These are phyloP conservation scores for Gaertneriomyces semiglobifer DNA, from an alignment of 192 early-diverging fungal genomes.

Conservation along the genomic window DNA sequence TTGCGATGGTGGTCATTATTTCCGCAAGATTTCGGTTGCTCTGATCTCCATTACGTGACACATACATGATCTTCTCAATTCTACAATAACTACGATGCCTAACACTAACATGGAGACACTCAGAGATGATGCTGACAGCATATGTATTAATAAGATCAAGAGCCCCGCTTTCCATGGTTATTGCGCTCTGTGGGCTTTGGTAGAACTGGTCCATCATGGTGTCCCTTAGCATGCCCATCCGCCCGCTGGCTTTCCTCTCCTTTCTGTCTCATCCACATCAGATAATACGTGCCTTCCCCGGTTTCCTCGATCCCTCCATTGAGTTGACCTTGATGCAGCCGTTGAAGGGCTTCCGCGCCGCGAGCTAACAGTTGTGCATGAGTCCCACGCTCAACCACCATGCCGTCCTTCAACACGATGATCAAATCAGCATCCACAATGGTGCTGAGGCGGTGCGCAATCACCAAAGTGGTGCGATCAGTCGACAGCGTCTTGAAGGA, in stretches of 20 bases:
- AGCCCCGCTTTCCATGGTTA: no score
- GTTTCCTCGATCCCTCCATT: slow-evolving; percentile 26
- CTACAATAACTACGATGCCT: no score
- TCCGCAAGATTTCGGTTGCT: no score
- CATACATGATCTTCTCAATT: no score
- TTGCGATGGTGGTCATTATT: no score
- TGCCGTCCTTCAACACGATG: slow-evolving; percentile 77
- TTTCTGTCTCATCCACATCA: slow-evolving; percentile 92
- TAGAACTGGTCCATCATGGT: not conserved
- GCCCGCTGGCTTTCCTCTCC: slow-evolving; percentile 26
- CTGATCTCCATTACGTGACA: no score
- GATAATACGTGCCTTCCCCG: slow-evolving; percentile 68
- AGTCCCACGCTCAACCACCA: slow-evolving; percentile 73
- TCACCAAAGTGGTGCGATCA: slow-evolving; percentile 76
- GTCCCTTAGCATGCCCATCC: not conserved
- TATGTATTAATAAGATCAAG: no score
- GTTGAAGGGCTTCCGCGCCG: slow-evolving; percentile 22
- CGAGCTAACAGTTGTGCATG: slow-evolving; percentile 68
- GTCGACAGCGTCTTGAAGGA: slow-evolving; percentile 72
- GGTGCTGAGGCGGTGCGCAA: slow-evolving; percentile 74
- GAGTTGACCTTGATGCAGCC: slow-evolving; percentile 13
- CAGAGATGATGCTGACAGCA: no score
- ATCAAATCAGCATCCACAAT: slow-evolving; percentile 70
- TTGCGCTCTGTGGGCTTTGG: no score
- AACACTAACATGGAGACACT: no score